Evolutionary conservation across 2,329 filamentous ascomycete species (phyloP), one percentile per base, ranked within the genome.

Genomic region (Trichoderma sp.): DNA sequence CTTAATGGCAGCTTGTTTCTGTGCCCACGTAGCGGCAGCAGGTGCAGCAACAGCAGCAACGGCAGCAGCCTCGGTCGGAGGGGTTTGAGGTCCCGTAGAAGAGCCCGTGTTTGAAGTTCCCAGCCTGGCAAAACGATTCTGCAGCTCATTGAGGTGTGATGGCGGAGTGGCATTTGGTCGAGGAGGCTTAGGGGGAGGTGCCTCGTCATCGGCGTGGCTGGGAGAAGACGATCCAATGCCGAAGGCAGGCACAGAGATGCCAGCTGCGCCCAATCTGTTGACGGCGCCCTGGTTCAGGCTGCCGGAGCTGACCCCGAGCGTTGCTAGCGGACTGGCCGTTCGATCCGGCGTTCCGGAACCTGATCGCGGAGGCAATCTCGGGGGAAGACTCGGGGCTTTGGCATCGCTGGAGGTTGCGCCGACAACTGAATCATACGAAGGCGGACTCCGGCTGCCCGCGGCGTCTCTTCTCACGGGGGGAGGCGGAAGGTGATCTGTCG

Each of bases 171-270:
- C 67, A 65, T 62, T 67, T 9, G 75, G 76, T 56, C 76, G 75
- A 32, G 79, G 78, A 64, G 76, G 78, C 66, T 78, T 74, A 72
- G 78, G 75, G 51, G 78, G 75, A 56, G 75, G 72, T 57, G 76
- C 5, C 6, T 36, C 60, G 9, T 72, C 71, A 70, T 76, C 73
- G 79, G 71, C 74, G 78, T 75, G 8, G 66, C 56, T 47, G 14
- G 65, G 77, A 73, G 74, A 75, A 9, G 67, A 34, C 4, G 78
- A 76, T 71, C 89, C 90, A 73, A 97, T 97, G 6, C 92, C 92
- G 4, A 97, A 84, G 0, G 88, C 92, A 0, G 94, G 91, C 0
- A 97, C 93, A 0, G 91, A 92, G 6, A 97, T 86, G 1, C 94
- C 94, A 1, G 93, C 91, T 47, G 89, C 87, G 12, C 90, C 89